phyloP scores from a whole-genome alignment of 768 basidiomycete genomes.

The Lactifluus subvellereus region DNA sequence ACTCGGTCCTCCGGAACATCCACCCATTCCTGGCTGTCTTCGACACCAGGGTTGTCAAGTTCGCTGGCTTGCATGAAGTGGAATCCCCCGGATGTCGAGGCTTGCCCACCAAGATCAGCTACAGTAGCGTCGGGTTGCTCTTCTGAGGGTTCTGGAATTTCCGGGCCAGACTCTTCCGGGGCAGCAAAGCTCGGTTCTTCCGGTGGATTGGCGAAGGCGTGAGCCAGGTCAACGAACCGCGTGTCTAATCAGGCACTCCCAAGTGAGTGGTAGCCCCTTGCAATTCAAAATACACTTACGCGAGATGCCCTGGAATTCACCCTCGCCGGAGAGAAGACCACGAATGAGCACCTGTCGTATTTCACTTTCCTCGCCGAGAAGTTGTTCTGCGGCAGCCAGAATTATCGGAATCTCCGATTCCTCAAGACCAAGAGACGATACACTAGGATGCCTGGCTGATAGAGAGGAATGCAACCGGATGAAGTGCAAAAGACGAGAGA shows the following conservation, averaged over 20 bases:
- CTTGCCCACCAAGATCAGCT: slow-evolving; percentile 37
- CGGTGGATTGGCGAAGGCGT: slow-evolving; percentile 47
- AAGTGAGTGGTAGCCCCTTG: slow-evolving; percentile 4
- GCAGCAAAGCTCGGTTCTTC: slow-evolving; percentile 10
- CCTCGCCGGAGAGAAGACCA: slow-evolving; percentile 51
- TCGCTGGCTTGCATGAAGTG: slow-evolving; percentile 82
- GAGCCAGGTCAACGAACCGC: slow-evolving; percentile 53
- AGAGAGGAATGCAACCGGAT: slow-evolving; percentile 53
- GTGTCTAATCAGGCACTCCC: slow-evolving; percentile 39
- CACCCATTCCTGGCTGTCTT: slow-evolving; percentile 24
- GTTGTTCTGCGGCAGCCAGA: slow-evolving; percentile 44
- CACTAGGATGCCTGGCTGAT: slow-evolving; percentile 39
- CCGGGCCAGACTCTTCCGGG: slow-evolving; percentile 5
- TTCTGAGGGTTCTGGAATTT: slow-evolving; percentile 9
- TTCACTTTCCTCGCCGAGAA: slow-evolving; percentile 52
- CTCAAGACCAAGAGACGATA: slow-evolving; percentile 39
- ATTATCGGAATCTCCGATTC: slow-evolving; percentile 52
- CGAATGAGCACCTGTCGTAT: slow-evolving; percentile 46
- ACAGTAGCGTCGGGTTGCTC: slow-evolving; percentile 6
- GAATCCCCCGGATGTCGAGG: slow-evolving; percentile 45
- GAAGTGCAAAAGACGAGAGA: slow-evolving; percentile 50
- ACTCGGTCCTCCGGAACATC: slow-evolving; percentile 14
- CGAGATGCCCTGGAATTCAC: slow-evolving; percentile 54
- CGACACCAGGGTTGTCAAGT: slow-evolving; percentile 42
- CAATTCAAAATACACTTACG: slow-evolving; percentile 42